Conservation (phyloP, 441 rosid species). For the Croton laevigatus region DNA sequence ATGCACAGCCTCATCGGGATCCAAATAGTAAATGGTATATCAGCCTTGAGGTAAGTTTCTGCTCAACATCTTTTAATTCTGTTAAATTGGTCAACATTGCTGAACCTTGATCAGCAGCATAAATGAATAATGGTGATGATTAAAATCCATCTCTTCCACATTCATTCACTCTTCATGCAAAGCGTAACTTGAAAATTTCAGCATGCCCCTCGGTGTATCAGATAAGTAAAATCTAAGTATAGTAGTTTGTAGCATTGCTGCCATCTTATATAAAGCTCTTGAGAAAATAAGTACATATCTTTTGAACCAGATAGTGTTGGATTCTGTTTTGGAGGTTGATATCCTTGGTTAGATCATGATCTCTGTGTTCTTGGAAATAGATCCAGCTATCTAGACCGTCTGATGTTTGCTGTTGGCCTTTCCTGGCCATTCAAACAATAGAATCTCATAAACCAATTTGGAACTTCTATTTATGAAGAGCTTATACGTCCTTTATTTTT, state of each 20-base stretch:
- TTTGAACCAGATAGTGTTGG: not conserved
- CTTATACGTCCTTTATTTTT: not conserved
- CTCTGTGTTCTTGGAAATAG: not conserved
- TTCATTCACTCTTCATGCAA: not conserved
- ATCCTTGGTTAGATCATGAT: not conserved
- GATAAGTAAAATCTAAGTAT: not conserved
- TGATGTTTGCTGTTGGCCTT: not conserved
- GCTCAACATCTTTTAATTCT: not conserved
- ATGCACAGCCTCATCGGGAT: slow-evolving; percentile 79
- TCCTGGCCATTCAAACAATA: not conserved
- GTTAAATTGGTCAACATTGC: not conserved
- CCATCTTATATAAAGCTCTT: not conserved
- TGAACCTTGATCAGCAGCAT: not conserved
- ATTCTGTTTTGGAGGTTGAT: not conserved
- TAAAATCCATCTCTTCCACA: not conserved
- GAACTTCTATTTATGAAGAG: not conserved
- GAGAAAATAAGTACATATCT: not conserved
- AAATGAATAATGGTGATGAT: not conserved
- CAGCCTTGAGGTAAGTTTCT: slow-evolving; percentile 64
- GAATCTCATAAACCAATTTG: not conserved
- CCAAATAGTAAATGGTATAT: slow-evolving; percentile 95
- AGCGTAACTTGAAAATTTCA: not conserved
- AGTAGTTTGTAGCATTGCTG: not conserved
- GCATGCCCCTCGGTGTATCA: not conserved
- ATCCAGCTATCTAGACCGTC: not conserved